Evolutionary conservation across 768 basidiomycete species (phyloP).

Genomic region (Boletus subcaerulescens): DNA sequence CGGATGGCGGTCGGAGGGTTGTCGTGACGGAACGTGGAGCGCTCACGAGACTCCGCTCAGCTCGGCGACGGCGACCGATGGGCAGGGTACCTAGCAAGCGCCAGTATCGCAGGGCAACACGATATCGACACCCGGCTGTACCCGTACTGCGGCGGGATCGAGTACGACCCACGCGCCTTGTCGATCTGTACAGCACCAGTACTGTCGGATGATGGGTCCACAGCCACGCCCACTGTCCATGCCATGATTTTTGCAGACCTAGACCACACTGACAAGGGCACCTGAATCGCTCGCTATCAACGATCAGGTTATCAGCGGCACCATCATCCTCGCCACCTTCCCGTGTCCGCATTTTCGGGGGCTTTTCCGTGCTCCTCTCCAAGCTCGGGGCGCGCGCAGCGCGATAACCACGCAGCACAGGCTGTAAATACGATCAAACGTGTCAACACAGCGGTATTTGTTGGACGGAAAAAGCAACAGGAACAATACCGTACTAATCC

Average conservation of each 20-base stretch:
- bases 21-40: neutral
- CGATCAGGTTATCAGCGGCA: no score
- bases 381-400: neutral
- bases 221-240: neutral
- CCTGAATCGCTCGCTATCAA: no score
- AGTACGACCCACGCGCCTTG: neutral
- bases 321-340: neutral
- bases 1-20: neutral
- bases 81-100: neutral
- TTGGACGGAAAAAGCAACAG: neutral
- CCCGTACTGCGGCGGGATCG: neutral
- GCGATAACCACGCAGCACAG: neutral
- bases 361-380: neutral
- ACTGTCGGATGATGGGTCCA: neutral
- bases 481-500: slow-evolving; percentile 6
- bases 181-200: slow-evolving; percentile 1
- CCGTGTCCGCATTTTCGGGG: neutral
- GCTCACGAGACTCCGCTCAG: neutral
- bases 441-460: neutral
- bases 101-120: neutral
- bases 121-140: neutral
- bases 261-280: neutral
- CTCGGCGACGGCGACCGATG: neutral
- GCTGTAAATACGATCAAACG: slow-evolving; percentile 3
- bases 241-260: neutral